phyloP scores from a whole-genome alignment of 352 stramenopile genomes.

The Phytophthora litchii region DNA sequence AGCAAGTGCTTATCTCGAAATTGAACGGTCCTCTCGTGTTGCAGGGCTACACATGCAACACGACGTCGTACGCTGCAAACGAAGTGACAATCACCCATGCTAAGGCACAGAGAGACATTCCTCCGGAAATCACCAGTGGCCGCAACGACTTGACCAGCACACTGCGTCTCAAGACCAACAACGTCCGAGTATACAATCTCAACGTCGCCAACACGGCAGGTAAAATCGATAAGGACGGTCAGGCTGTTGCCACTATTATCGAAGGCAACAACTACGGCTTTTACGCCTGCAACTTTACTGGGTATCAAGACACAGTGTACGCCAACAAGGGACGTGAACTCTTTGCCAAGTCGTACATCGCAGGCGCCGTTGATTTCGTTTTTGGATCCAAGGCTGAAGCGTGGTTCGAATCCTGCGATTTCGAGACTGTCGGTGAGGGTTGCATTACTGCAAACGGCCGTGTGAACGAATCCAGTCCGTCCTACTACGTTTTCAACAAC shows the following conservation, averaged over 20 bases:
- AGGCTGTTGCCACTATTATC: slow-evolving; percentile 1
- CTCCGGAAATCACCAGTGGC: background rate
- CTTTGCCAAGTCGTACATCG: slow-evolving; percentile 3
- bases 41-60: slow-evolving; percentile 8
- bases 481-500: slow-evolving; percentile 6
- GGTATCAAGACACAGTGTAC: slow-evolving; percentile 12
- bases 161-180: background rate
- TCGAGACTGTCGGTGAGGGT: slow-evolving; percentile 2
- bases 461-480: background rate
- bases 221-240: background rate
- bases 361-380: slow-evolving; percentile 6
- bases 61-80: slow-evolving; percentile 3
- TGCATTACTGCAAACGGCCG: slow-evolving; percentile 14
- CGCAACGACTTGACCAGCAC: slow-evolving; percentile 2
- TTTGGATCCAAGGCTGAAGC: background rate
- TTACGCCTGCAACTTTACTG: slow-evolving; percentile 5
- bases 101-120: background rate
- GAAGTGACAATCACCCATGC: slow-evolving; percentile 5
- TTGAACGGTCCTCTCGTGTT: slow-evolving; percentile 1
- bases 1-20: background rate
- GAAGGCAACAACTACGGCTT: slow-evolving; percentile 1
- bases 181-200: slow-evolving; percentile 10
- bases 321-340: slow-evolving; percentile 4
- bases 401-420: slow-evolving; percentile 9
- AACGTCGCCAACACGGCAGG: slow-evolving; percentile 6